Percentiles rank a stretch among this genome's conserved stretches.
Conservation (phyloP, 768 basidiomycete species). For the Boletus patriciae region DNA sequence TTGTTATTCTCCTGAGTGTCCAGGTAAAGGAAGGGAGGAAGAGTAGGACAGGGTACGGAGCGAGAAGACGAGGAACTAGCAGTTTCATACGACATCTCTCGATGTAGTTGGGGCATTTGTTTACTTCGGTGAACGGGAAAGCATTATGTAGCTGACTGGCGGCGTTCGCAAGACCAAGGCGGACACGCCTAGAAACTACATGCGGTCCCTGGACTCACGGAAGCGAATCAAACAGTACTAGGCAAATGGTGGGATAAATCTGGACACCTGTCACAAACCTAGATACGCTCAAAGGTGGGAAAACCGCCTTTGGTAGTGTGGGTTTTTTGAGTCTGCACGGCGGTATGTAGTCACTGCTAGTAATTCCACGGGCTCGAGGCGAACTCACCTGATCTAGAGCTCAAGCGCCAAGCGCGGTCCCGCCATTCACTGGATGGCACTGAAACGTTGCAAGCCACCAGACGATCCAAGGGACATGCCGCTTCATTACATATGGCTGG, state of each 20-base stretch:
- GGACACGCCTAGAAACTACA: background rate
- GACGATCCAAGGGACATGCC: background rate
- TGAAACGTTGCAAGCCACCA: background rate
- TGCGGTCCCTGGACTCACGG: background rate
- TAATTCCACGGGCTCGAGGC: background rate
- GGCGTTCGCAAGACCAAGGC: conserved; percentile 1
- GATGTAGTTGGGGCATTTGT: background rate
- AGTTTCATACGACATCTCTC: conserved; percentile 12
- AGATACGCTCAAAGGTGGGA: conserved; percentile 16
- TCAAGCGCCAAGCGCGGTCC: background rate
- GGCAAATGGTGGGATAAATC: conserved; percentile 2
- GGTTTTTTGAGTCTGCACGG: background rate
- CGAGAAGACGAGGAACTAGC: conserved; percentile 8
- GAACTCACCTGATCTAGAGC: conserved; percentile 4
- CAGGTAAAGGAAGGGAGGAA: conserved; percentile 19
- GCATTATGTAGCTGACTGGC: conserved; percentile 3
- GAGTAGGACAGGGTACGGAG: conserved; percentile 6
- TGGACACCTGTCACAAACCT: conserved; percentile 7
- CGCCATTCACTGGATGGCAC: background rate
- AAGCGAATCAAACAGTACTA: background rate
- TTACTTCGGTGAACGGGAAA: conserved; percentile 1
- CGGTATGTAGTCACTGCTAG: background rate
- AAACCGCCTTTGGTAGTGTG: background rate
- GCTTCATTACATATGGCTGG: background rate
- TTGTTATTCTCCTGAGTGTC: conserved; percentile 5